Evolutionary conservation across 495 filamentous ascomycete genomes (phyloP).

Genomic region (Peziza echinospora): DNA sequence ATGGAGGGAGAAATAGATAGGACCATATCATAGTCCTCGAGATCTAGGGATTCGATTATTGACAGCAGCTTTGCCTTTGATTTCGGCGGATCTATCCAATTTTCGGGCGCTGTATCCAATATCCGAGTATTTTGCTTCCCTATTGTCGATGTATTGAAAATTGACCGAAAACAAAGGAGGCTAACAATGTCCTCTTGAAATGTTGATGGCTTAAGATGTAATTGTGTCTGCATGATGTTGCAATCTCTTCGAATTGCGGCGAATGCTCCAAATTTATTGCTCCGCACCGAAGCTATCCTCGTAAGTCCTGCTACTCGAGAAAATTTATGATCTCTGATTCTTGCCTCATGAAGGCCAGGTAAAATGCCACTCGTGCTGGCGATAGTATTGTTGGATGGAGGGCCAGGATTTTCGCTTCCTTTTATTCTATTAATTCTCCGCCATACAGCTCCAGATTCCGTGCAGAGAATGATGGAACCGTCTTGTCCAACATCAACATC

Average conservation of each 20-base stretch:
- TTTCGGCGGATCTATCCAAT: no score
- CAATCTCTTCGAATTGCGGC: constrained; percentile 71
- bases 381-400: constrained; percentile 16
- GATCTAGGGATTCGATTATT: no score
- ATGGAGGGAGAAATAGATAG: no score
- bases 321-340: constrained; percentile 79
- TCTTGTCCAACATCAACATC: constrained; percentile 81
- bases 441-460: constrained; percentile 81
- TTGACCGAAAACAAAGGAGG: no score
- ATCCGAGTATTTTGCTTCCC: no score
- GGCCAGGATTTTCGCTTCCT: constrained; percentile 34
- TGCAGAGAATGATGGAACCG: constrained; percentile 87
- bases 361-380: background rate
- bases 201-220: constrained; percentile 40
- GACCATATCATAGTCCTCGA: no score
- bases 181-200: no score
- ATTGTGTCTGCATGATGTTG: constrained; percentile 55
- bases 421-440: constrained; percentile 58
- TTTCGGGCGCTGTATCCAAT: no score
- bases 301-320: constrained; percentile 72
- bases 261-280: constrained; percentile 72
- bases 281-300: constrained; percentile 57
- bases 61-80: no score
- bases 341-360: constrained; percentile 22
- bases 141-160: no score